Percentiles rank a stretch among this genome's conserved stretches.
phyloP scores from a whole-genome alignment of 2,329 filamentous ascomycete species.

The Cladophialophora exuberans region DNA sequence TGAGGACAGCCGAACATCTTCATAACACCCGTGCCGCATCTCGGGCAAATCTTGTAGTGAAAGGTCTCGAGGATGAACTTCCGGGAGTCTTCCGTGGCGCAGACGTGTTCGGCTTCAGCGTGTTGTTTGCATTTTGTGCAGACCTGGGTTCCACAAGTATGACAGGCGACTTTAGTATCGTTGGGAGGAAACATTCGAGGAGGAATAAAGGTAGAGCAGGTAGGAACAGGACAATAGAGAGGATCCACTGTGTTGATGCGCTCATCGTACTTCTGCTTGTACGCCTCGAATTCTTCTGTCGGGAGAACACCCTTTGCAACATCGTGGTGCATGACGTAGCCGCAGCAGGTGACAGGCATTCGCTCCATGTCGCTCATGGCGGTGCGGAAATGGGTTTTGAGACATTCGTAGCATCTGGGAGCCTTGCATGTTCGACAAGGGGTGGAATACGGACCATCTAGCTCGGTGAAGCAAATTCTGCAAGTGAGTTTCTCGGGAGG shows the following conservation, averaged over 20 bases:
- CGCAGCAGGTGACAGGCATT: conserved; percentile 42
- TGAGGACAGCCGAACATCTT: conserved; percentile 55
- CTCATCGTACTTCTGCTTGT: conserved; percentile 48
- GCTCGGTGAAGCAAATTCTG: conserved; percentile 17
- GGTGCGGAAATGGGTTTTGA: conserved; percentile 20
- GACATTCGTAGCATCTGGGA: conserved; percentile 23
- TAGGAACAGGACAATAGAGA: conserved; percentile 53
- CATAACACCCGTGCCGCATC: conserved; percentile 52
- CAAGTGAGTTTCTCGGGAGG: conserved; percentile 6
- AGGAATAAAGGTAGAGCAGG: conserved; percentile 54
- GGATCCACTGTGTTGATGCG: conserved; percentile 52
- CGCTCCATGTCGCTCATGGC: conserved; percentile 20
- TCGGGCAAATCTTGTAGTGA: conserved; percentile 55
- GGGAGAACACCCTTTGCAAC: conserved; percentile 42
- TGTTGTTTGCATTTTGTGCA: conserved; percentile 50
- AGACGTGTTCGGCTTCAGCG: conserved; percentile 40
- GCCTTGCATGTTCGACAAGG: conserved; percentile 27
- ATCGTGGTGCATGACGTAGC: conserved; percentile 48
- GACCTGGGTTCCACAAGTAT: conserved; percentile 46
- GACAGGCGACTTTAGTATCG: conserved; percentile 43
- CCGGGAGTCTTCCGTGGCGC: conserved; percentile 39
- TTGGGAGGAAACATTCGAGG: conserved; percentile 35
- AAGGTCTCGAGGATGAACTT: conserved; percentile 46
- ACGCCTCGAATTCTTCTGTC: conserved; percentile 41
- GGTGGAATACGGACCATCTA: conserved; percentile 18